Conservation (phyloP, 2,329 filamentous ascomycete species). For the Didymella pinodella region DNA sequence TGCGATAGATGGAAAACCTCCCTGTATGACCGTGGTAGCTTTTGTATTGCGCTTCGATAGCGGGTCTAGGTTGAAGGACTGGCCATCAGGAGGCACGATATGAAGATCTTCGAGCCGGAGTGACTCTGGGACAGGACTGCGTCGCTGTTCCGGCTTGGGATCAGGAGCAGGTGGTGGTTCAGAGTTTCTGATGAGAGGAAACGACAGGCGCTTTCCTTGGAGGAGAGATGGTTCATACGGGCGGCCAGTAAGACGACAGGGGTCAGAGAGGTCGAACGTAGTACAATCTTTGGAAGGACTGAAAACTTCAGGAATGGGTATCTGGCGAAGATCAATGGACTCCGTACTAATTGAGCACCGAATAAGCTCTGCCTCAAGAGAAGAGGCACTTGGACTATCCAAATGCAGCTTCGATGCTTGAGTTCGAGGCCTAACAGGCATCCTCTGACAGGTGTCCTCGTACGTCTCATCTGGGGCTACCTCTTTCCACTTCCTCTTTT, state of each 20-base stretch:
- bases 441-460: no score
- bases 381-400: neutral
- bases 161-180: conserved; percentile 1
- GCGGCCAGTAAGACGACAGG: conserved; percentile 2
- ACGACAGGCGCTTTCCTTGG: neutral
- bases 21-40: neutral
- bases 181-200: neutral
- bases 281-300: neutral
- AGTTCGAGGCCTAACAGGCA: neutral
- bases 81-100: no score
- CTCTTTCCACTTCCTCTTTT: neutral
- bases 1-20: neutral
- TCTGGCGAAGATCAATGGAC: neutral
- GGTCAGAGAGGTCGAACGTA: neutral
- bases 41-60: neutral
- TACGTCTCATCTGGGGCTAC: neutral
- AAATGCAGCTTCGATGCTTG: neutral
- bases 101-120: neutral
- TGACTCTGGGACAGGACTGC: neutral
- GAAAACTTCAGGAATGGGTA: neutral
- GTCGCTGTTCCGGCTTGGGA: conserved; percentile 4
- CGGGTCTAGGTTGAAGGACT: neutral
- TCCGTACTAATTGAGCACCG: neutral
- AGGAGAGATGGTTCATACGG: neutral
- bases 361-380: neutral